Evolutionary conservation across 768 basidiomycete species (phyloP), one percentile per base, ranked within the genome.

Genomic region (Rossbeevera mucosa): DNA sequence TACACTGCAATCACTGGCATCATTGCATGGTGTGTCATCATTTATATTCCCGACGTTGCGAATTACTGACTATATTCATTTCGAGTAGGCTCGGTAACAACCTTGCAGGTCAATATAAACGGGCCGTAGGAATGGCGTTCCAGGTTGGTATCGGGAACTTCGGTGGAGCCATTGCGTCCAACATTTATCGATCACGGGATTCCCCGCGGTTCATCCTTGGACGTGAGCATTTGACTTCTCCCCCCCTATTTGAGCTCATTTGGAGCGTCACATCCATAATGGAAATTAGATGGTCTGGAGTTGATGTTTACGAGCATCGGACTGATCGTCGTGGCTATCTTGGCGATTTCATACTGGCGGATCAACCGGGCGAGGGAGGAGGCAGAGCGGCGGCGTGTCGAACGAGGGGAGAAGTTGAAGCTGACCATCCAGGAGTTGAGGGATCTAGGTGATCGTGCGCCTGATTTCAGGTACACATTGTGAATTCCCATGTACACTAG

Each of bases 241-340:
- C 9, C 24, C 18, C 8, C 6, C 2, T 6, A 12, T 33, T 8
- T 21, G 5, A 11, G n/a, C 4, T 31, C 22, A 45, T 36, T 8
- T 21, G n/a, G 50, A 11, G 12, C 0, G 1, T 24, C 9, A 18
- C 21, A 6, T 33, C 30, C 12, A 2, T 3, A 4, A 1, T 31
- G 7, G 38, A 21, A 40, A 4, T 7, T 22, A 85, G 85, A 86
- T 59, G 82, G 71, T 1, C 46, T 84, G 13, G 83, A 85, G 64
- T 69, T 87, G 20, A 83, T 83, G 81, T 84, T 86, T 52, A 75
- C 86, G 18, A 80, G 79, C 4, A 81, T 88, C 28, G 85, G 85
- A 0, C 70, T 85, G 58, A 71, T 85, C 7, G 61, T 66, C 25
- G 58, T 82, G 1, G 80, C 80, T 0, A 66, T 79, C 21, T 70